phyloP scores from a whole-genome alignment of 1,284 basidiomycete species.

The Bondarzewia mesenterica region DNA sequence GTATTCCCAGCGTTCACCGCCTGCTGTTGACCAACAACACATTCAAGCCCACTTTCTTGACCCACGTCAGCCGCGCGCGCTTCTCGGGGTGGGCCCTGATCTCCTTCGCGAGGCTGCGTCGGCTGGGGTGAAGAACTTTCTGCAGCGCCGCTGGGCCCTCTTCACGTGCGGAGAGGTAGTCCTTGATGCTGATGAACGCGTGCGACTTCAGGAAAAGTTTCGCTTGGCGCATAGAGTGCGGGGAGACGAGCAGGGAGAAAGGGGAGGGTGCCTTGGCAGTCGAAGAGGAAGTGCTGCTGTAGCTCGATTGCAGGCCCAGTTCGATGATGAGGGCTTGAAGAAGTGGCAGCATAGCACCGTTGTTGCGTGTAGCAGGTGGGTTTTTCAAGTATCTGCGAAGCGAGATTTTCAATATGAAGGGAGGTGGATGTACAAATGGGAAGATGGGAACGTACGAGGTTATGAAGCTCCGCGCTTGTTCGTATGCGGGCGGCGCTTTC shows the following conservation, averaged over 20 bases:
- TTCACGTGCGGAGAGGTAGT: constrained; percentile 59
- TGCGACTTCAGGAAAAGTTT: constrained; percentile 53
- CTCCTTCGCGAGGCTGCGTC: constrained; percentile 49
- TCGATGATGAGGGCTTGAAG: constrained; percentile 36
- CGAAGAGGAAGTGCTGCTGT: constrained; percentile 18
- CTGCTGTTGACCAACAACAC: constrained; percentile 43
- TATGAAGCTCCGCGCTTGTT: constrained; percentile 40
- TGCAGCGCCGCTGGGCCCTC: constrained; percentile 56
- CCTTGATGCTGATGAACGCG: constrained; percentile 62
- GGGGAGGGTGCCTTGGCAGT: constrained; percentile 37
- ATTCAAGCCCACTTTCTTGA: constrained; percentile 57
- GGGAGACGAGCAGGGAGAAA: constrained; percentile 31
- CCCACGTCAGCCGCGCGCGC: constrained; percentile 39
- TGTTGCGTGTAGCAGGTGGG: constrained; percentile 36
- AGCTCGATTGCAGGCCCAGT: constrained; percentile 30
- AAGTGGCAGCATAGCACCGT: constrained; percentile 24
- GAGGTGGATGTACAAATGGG: not conserved
- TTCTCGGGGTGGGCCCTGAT: constrained; percentile 33
- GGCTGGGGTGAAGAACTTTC: constrained; percentile 51
- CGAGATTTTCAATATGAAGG: not conserved
- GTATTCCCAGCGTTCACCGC: not conserved
- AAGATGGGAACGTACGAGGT: constrained; percentile 8
- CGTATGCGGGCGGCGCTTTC: constrained; percentile 13
- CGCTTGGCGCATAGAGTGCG: constrained; percentile 50
- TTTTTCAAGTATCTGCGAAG: constrained; percentile 47